phyloP scores from a whole-genome alignment of 2,329 filamentous ascomycete species.

The Apiospora hydei region DNA sequence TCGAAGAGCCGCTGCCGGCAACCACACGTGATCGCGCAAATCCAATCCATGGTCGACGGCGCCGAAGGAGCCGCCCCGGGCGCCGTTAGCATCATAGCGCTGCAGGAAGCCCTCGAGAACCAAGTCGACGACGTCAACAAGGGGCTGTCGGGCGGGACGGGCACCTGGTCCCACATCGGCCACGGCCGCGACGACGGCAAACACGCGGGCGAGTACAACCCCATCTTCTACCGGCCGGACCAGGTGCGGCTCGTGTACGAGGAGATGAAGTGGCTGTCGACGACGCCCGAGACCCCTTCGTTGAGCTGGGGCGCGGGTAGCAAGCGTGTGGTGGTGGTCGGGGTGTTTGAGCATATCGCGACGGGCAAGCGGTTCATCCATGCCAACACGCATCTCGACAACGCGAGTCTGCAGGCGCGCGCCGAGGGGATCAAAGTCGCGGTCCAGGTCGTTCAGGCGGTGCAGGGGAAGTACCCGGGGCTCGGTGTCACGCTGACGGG shows the following conservation, averaged over 20 bases:
- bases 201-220: constrained; percentile 76
- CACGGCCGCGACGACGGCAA: constrained; percentile 71
- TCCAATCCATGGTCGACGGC: constrained; percentile 60
- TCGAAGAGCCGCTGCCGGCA: constrained; percentile 48
- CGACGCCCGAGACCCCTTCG: constrained; percentile 72
- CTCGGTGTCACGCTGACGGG: constrained; percentile 67
- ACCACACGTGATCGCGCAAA: constrained; percentile 55
- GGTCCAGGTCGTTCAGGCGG: constrained; percentile 57
- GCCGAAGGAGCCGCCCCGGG: constrained; percentile 56
- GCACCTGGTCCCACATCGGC: constrained; percentile 67
- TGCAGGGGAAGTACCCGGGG: constrained; percentile 48
- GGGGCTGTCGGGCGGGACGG: constrained; percentile 52
- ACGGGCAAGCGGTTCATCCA: constrained; percentile 61
- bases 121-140: constrained; percentile 68
- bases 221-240: constrained; percentile 73
- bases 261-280: constrained; percentile 77
- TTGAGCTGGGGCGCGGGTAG: constrained; percentile 74
- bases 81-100: constrained; percentile 60
- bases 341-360: constrained; percentile 60
- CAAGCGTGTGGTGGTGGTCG: constrained; percentile 69
- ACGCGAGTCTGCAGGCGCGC: constrained; percentile 63
- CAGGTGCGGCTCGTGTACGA: constrained; percentile 66
- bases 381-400: constrained; percentile 75
- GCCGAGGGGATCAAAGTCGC: constrained; percentile 62
- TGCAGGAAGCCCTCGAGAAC: constrained; percentile 71